phyloP scores from a whole-genome alignment of 129 eudicot genomes.

The Lactuca sativa region DNA sequence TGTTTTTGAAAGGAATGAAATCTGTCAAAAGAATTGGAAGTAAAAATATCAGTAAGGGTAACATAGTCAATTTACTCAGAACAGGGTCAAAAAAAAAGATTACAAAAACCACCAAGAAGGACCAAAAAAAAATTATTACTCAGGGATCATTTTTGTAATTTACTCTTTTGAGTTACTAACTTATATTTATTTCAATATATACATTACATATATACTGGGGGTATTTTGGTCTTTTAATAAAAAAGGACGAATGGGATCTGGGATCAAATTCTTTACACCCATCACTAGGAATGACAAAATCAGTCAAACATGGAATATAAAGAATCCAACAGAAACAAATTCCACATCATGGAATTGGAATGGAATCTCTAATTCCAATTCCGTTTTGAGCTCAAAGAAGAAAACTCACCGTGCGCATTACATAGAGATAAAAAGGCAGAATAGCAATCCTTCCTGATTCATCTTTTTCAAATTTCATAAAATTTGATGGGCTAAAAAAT shows the following conservation, averaged over 20 bases:
- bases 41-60: no score
- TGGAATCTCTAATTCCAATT: background rate
- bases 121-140: no score
- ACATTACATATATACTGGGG: no score
- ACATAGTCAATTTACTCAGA: no score
- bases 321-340: background rate
- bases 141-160: no score
- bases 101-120: no score
- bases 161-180: no score
- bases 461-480: conserved; percentile 98
- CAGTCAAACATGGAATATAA: background rate
- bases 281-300: background rate
- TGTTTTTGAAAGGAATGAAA: no score
- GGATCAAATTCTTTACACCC: background rate
- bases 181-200: no score
- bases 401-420: conserved; percentile 92
- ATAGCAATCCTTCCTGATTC: conserved; percentile 97
- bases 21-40: no score
- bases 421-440: conserved; percentile 93
- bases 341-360: background rate
- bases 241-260: background rate
- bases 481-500: conserved; percentile 97
- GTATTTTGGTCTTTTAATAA: background rate
- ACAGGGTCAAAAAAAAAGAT: no score
- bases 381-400: background rate